phyloP scores from a whole-genome alignment of 2,329 filamentous ascomycete genomes.

The Cladophialophora immunda region DNA sequence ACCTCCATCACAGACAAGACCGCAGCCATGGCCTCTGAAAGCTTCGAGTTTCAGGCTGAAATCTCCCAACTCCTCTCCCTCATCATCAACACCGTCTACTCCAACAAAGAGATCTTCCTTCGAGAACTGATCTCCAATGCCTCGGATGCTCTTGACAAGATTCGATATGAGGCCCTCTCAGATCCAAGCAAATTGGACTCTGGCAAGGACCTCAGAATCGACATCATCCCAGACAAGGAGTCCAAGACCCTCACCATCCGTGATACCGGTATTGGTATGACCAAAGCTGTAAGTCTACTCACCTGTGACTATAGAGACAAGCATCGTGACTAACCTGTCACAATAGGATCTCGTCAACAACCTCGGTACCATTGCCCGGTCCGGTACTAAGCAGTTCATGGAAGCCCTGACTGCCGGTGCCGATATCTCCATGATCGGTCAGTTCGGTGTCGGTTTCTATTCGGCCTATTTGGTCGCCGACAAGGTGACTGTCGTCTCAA shows the following conservation, averaged over 20 bases:
- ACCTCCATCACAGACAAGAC: conserved; percentile 38
- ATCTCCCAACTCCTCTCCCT: conserved; percentile 99
- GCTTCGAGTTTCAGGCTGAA: conserved; percentile 99
- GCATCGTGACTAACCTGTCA: conserved; percentile 49
- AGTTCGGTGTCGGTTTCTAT: conserved; percentile 99
- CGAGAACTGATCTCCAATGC: conserved; percentile 98
- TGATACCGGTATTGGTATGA: conserved; percentile 99
- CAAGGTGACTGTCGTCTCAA: conserved; percentile 92
- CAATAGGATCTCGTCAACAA: conserved; percentile 96
- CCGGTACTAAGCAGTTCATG: conserved; percentile 99
- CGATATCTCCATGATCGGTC: conserved; percentile 99
- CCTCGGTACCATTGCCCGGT: conserved; percentile 98
- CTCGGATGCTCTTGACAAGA: conserved; percentile 99
- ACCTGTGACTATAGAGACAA: not conserved
- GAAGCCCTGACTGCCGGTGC: conserved; percentile 97
- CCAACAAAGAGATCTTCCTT: conserved; percentile 99
- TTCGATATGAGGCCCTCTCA: conserved; percentile 97
- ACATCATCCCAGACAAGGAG: conserved; percentile 98
- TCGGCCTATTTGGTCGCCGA: conserved; percentile 99
- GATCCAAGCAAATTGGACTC: conserved; percentile 97
- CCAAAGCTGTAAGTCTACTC: conserved; percentile 85
- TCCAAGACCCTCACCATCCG: conserved; percentile 96
- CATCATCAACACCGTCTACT: conserved; percentile 99
- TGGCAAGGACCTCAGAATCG: conserved; percentile 97
- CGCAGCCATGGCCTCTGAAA: conserved; percentile 83